Evolutionary conservation across 192 early-diverging fungal species (phyloP).

Genomic region (Entrophospora sp.): DNA sequence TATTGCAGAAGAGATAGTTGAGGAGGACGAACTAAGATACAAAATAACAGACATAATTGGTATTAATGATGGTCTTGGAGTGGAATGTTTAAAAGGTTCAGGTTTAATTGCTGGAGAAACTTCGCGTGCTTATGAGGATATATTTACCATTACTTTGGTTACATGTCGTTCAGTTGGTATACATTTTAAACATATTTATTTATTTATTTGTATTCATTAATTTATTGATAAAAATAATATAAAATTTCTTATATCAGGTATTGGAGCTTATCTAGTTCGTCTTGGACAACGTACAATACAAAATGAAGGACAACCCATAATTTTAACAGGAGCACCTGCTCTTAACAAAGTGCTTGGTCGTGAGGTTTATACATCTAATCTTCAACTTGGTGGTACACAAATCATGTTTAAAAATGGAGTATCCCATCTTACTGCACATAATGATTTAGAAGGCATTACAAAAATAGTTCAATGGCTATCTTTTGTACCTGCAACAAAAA

Average conservation of each 20-base stretch:
- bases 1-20: conserved; percentile 58
- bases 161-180: conserved; percentile 93
- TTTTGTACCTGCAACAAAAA: conserved; percentile 71
- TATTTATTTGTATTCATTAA: background rate
- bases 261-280: conserved; percentile 97
- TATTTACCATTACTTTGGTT: conserved; percentile 94
- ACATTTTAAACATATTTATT: no score
- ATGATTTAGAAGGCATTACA: conserved; percentile 87
- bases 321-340: conserved; percentile 92
- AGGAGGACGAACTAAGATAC: conserved; percentile 70
- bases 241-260: conserved; percentile 37
- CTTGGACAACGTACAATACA: conserved; percentile 95
- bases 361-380: conserved; percentile 95
- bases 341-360: conserved; percentile 97
- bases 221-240: no score
- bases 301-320: conserved; percentile 97
- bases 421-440: conserved; percentile 90
- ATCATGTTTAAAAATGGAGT: conserved; percentile 99
- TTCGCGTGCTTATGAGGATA: conserved; percentile 91
- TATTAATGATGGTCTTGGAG: conserved; percentile 77
- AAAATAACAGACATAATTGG: conserved; percentile 86
- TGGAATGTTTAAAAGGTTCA: conserved; percentile 93
- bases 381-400: conserved; percentile 97
- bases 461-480: conserved; percentile 92
- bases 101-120: conserved; percentile 98